phyloP scores from a whole-genome alignment of 768 basidiomycete species.

The Mycena maculata region DNA sequence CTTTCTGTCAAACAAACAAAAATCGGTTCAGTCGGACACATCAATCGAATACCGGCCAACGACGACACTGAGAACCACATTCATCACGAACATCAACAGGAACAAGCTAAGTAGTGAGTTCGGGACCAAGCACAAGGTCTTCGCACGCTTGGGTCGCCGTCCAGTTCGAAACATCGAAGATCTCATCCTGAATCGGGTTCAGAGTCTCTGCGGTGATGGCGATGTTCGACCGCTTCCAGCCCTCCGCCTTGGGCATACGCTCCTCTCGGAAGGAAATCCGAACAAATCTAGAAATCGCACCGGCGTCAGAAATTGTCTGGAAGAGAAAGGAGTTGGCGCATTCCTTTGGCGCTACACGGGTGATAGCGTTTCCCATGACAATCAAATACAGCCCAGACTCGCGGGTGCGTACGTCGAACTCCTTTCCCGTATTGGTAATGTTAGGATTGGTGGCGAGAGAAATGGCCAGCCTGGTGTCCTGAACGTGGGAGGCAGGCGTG shows the following conservation, averaged over 20 bases:
- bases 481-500: conserved; percentile 18
- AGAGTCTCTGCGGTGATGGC: background rate
- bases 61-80: no score
- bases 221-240: conserved; percentile 12
- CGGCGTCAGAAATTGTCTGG: background rate
- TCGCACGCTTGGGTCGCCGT: conserved; percentile 1
- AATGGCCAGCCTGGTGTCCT: conserved; percentile 11
- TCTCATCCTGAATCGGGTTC: background rate
- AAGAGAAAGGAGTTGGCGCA: background rate
- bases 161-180: background rate
- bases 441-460: conserved; percentile 11
- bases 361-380: conserved; percentile 15
- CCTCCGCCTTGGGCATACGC: conserved; percentile 23
- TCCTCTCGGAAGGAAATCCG: conserved; percentile 28
- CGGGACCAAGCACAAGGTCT: conserved; percentile 3
- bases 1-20: no score
- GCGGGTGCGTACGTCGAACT: conserved; percentile 10
- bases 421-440: conserved; percentile 26
- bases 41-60: no score
- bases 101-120: background rate
- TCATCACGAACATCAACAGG: no score
- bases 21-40: no score
- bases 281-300: conserved; percentile 20
- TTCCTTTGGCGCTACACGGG: conserved; percentile 28
- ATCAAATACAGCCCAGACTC: conserved; percentile 19